Percentiles rank a stretch among this genome's conserved stretches.
These are phyloP conservation scores for Pseudogymnoascus sp. DNA, from an alignment of 2,329 filamentous ascomycete genomes.

Conservation along the genomic window DNA sequence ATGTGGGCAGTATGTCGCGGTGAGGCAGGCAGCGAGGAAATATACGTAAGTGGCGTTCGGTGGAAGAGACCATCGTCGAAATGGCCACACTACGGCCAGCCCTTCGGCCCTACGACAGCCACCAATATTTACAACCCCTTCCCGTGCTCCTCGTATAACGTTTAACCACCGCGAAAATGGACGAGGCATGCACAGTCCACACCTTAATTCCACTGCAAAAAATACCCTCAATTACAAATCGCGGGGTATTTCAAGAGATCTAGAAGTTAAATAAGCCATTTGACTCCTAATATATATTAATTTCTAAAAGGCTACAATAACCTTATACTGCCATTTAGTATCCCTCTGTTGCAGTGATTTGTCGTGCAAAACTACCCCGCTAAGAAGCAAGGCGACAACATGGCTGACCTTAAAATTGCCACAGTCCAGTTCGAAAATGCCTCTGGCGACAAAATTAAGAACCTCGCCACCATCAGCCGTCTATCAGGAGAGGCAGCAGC, in stretches of 20 bases:
- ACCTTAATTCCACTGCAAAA: neutral
- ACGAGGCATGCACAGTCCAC: neutral
- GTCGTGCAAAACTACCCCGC: conserved; percentile 13
- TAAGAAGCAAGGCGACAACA: conserved; percentile 10
- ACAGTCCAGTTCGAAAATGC: neutral
- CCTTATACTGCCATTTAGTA: neutral
- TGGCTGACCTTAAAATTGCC: conserved; percentile 5
- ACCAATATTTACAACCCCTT: neutral
- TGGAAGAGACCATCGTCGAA: neutral
- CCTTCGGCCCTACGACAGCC: neutral
- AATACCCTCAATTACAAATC: neutral
- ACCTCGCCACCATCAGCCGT: neutral
- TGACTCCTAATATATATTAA: neutral
- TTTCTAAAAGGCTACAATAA: neutral
- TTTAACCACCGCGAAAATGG: neutral
- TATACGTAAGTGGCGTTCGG: neutral
- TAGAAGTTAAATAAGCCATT: neutral
- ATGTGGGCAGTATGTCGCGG: neutral
- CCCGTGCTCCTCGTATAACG: neutral
- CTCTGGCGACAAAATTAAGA: neutral
- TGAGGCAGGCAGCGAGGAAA: neutral
- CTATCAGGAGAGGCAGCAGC: neutral
- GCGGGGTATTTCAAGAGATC: neutral
- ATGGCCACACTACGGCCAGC: neutral
- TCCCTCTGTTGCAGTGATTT: conserved; percentile 11